Evolutionary conservation across 2,329 filamentous ascomycete species (phyloP).

Genomic region (Chaetomiaceae sp.): DNA sequence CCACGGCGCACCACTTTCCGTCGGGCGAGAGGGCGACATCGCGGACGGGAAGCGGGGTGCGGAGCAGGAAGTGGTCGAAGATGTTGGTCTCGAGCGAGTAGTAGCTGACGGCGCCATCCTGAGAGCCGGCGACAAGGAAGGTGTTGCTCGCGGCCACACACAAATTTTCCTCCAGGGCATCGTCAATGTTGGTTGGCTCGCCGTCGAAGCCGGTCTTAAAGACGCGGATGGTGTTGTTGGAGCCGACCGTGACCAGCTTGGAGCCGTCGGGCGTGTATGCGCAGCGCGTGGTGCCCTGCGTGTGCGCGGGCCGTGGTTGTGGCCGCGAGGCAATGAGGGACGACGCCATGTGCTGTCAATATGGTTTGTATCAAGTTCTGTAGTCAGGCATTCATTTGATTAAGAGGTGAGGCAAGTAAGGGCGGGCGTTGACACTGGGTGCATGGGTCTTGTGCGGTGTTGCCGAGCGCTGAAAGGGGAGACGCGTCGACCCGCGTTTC

Average conservation of each 20-base stretch:
- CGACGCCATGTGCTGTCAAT: conserved; percentile 31
- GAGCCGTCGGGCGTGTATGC: conserved; percentile 85
- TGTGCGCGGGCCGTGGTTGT: conserved; percentile 66
- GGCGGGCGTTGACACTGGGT: not conserved
- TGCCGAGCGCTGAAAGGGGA: not conserved
- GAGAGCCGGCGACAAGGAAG: conserved; percentile 82
- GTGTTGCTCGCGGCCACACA: conserved; percentile 70
- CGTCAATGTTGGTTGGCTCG: conserved; percentile 87
- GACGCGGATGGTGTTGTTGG: conserved; percentile 87
- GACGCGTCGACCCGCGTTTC: conserved; percentile 21
- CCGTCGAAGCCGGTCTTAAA: conserved; percentile 89
- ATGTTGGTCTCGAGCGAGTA: conserved; percentile 71
- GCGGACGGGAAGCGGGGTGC: conserved; percentile 78
- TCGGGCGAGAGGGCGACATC: conserved; percentile 80
- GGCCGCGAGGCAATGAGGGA: conserved; percentile 42
- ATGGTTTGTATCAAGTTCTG: not conserved
- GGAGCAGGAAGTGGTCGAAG: conserved; percentile 76
- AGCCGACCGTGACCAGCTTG: conserved; percentile 83
- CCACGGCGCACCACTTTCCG: conserved; percentile 81
- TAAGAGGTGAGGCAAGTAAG: too few species aligned
- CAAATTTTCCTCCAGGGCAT: conserved; percentile 80
- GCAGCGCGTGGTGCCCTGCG: conserved; percentile 78
- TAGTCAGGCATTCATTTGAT: not conserved
- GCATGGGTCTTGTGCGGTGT: not conserved
- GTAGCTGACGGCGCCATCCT: conserved; percentile 92